Evolutionary conservation across 106 monocot species (phyloP).

Genomic region (Allium sativum): DNA sequence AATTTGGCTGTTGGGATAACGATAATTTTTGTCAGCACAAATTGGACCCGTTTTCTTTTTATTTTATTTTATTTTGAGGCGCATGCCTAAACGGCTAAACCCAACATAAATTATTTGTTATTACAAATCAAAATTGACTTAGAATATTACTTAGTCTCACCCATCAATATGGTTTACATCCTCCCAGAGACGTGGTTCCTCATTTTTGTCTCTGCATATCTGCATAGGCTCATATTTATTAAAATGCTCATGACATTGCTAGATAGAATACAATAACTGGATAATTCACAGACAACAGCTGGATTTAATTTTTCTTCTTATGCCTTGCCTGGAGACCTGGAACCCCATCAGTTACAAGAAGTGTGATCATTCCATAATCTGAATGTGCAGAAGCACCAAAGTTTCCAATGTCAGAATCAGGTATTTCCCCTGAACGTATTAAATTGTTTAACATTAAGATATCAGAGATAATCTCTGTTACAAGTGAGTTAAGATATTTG

Average conservation of each 20-base stretch:
- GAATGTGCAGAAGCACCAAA: constrained; percentile 85
- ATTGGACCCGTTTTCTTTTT: no score
- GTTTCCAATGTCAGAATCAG: constrained; percentile 19
- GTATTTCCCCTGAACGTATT: constrained; percentile 24
- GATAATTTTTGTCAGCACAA: not conserved
- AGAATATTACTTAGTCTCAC: constrained; percentile 22
- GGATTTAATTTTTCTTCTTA: not conserved
- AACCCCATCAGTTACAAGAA: constrained; percentile 69
- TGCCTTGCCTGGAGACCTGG: constrained; percentile 73
- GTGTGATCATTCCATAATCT: constrained; percentile 92
- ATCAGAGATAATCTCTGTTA: no score
- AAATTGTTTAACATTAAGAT: no score
- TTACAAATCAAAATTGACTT: no score
- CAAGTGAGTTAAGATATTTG: no score
- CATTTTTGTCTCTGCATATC: constrained; percentile 85
- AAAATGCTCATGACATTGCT: no score
- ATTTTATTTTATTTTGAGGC: no score
- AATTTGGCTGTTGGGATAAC: no score
- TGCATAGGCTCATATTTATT: constrained; percentile 9
- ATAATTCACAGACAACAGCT: no score
- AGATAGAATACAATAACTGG: no score
- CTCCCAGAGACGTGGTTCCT: constrained; percentile 65
- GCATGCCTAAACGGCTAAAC: no score
- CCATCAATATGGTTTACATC: constrained; percentile 69
- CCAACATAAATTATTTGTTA: no score